Evolutionary conservation across 164 flowering plant species (phyloP).

Genomic region (Vitis vinifera): ASM3070453v1 NC_081820.1:24219501-24220000

Average conservation of each 20-base stretch:
- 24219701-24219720: neutral
- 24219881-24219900: slow-evolving; percentile 32
- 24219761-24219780: neutral
- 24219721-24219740: neutral
- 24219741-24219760: neutral
- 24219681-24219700: neutral
- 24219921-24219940: slow-evolving; percentile 27
- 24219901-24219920: slow-evolving; percentile 41
- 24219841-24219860: slow-evolving; percentile 42
- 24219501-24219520: neutral
- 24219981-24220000: slow-evolving; percentile 42
- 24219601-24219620: slow-evolving; percentile 4
- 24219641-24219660: slow-evolving; percentile 9
- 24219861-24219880: slow-evolving; percentile 30
- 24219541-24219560: slow-evolving; percentile 22
- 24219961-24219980: slow-evolving; percentile 59
- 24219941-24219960: slow-evolving; percentile 41
- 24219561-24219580: slow-evolving; percentile 45
- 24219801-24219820: slow-evolving; percentile 28
- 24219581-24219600: slow-evolving; percentile 17
- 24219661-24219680: neutral
- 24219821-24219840: slow-evolving; percentile 37
- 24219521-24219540: slow-evolving; percentile 25
- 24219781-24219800: slow-evolving; percentile 18
- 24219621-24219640: slow-evolving; percentile 30